Evolutionary conservation across 768 basidiomycete species (phyloP).

Genomic region (Paxillus rubicundulus): DNA sequence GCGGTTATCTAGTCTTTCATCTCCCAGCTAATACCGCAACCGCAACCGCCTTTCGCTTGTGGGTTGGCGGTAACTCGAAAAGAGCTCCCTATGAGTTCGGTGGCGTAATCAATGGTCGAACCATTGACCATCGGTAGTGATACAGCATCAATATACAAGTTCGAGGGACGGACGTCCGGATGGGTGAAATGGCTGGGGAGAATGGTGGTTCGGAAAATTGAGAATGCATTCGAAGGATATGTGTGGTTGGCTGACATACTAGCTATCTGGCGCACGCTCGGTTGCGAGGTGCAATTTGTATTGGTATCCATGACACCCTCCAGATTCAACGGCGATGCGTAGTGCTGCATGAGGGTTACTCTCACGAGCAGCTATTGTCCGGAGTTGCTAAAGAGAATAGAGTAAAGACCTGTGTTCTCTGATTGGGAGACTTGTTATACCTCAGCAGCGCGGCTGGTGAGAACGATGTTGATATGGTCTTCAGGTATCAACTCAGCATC

Average conservation of each 20-base stretch:
- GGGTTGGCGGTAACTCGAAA: constrained; percentile 86
- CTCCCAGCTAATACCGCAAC: constrained; percentile 97
- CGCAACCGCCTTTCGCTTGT: constrained; percentile 89
- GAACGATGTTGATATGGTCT: constrained; percentile 50
- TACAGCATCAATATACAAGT: constrained; percentile 80
- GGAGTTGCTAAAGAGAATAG: constrained; percentile 64
- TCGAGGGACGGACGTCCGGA: constrained; percentile 66
- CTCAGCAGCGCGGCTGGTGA: constrained; percentile 77
- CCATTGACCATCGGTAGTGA: constrained; percentile 86
- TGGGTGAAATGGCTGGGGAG: constrained; percentile 63
- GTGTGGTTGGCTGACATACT: constrained; percentile 51
- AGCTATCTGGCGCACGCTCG: constrained; percentile 68
- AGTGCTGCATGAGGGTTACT: constrained; percentile 64
- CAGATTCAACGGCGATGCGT: constrained; percentile 84
- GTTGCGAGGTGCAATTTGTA: constrained; percentile 86
- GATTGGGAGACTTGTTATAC: constrained; percentile 37
- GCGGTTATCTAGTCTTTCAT: constrained; percentile 44
- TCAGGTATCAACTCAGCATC: constrained; percentile 57
- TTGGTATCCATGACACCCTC: constrained; percentile 97
- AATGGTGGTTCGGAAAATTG: background rate
- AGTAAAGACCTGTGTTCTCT: constrained; percentile 5
- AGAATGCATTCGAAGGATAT: background rate
- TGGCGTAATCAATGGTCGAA: constrained; percentile 85
- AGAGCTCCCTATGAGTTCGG: constrained; percentile 91
- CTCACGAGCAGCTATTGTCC: constrained; percentile 62